phyloP scores from a whole-genome alignment of 306 rosid species.

The Prunus padus region DNA sequence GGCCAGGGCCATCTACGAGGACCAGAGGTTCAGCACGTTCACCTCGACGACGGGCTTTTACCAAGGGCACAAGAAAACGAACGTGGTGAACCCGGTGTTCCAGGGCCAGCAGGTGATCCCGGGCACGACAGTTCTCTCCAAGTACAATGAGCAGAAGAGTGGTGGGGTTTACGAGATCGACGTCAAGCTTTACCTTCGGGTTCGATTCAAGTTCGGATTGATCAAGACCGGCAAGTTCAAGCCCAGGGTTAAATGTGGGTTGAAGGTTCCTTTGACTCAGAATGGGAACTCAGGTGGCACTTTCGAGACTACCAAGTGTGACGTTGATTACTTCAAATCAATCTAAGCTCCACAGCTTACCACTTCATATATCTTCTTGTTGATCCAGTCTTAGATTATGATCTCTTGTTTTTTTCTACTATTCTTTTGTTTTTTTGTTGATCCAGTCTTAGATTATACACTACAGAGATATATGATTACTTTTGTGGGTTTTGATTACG shows the following conservation, averaged over 20 bases:
- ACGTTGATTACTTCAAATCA: constrained; percentile 42
- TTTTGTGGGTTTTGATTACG: neutral
- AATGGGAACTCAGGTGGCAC: constrained; percentile 17
- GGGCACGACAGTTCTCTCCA: constrained; percentile 14
- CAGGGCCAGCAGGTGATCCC: constrained; percentile 36
- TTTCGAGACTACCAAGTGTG: constrained; percentile 55
- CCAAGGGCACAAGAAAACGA: constrained; percentile 68
- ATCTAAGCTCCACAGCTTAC: neutral
- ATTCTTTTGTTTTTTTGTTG: constrained; percentile 12
- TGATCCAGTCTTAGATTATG: neutral
- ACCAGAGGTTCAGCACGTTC: constrained; percentile 27
- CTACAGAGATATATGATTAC: neutral
- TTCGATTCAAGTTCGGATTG: constrained; percentile 53
- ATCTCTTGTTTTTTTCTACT: neutral
- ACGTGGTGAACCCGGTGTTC: constrained; percentile 32
- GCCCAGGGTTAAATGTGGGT: constrained; percentile 56
- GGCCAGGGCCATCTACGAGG: constrained; percentile 47
- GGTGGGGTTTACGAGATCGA: constrained; percentile 44
- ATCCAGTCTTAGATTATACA: too few species aligned
- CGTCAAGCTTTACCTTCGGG: constrained; percentile 51
- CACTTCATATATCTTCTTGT: neutral
- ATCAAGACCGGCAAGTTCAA: constrained; percentile 47
- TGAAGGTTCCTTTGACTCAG: constrained; percentile 48
- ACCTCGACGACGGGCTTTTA: constrained; percentile 38
- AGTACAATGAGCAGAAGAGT: constrained; percentile 34